Evolutionary conservation across 2,329 filamentous ascomycete species (phyloP).

Genomic region (Fusarium longipes): DNA sequence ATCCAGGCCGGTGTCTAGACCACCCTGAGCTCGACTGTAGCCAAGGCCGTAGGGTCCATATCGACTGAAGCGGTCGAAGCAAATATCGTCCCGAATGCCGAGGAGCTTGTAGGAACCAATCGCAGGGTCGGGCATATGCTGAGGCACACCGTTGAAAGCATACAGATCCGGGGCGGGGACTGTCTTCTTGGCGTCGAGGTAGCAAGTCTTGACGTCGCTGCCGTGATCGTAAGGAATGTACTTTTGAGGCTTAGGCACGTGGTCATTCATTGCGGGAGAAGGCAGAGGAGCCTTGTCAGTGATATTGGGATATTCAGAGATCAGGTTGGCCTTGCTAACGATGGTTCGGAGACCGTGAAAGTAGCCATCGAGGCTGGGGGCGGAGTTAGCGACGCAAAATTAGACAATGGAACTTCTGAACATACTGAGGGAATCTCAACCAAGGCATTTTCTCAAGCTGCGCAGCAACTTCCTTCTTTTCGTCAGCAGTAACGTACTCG

Average conservation of each 20-base stretch:
- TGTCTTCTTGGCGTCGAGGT: slow-evolving; percentile 68
- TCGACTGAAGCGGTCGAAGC: slow-evolving; percentile 88
- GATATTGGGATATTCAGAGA: slow-evolving; percentile 76
- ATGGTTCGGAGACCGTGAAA: slow-evolving; percentile 81
- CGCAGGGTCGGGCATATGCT: slow-evolving; percentile 80
- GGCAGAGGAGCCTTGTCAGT: slow-evolving; percentile 50
- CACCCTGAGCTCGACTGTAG: slow-evolving; percentile 79
- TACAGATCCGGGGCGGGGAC: slow-evolving; percentile 71
- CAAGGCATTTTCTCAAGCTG: slow-evolving; percentile 53
- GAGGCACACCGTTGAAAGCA: slow-evolving; percentile 76
- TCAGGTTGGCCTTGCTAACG: slow-evolving; percentile 70
- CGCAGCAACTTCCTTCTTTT: slow-evolving; percentile 47
- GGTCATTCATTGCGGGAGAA: slow-evolving; percentile 49
- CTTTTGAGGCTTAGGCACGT: slow-evolving; percentile 58
- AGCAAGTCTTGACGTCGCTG: slow-evolving; percentile 68
- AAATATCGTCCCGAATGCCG: slow-evolving; percentile 80
- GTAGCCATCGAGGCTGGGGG: slow-evolving; percentile 78
- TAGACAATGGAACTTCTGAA: slow-evolving; percentile 1
- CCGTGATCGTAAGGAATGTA: slow-evolving; percentile 78
- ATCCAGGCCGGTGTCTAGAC: slow-evolving; percentile 76
- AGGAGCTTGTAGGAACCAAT: slow-evolving; percentile 82
- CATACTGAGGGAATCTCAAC: slow-evolving; percentile 55
- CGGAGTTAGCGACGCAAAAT: slow-evolving; percentile 24
- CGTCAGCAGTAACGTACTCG: slow-evolving; percentile 46
- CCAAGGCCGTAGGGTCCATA: slow-evolving; percentile 87